phyloP scores from a whole-genome alignment of 1,284 basidiomycete species.

The Cerioporus squamosus region DNA sequence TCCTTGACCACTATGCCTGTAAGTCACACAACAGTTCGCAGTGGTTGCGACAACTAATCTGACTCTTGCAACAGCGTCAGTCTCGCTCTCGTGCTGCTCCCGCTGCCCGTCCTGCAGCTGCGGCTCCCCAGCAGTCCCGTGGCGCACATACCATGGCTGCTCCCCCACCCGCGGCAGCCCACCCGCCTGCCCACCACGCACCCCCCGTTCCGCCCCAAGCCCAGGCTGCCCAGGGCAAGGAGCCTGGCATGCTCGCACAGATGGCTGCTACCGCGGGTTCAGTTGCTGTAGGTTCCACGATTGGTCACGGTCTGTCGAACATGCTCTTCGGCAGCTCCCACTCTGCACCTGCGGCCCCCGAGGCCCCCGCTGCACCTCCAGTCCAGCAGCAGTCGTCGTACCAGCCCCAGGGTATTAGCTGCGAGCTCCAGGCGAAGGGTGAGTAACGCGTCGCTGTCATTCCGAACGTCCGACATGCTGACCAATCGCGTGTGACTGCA shows the following conservation, averaged over 20 bases:
- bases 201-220: conserved; percentile 35
- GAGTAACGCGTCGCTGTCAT: conserved; percentile 25
- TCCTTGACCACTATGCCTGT: conserved; percentile 58
- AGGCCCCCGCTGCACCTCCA: conserved; percentile 46
- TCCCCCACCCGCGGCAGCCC: conserved; percentile 47
- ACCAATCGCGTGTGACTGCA: conserved; percentile 27
- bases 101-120: conserved; percentile 48
- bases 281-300: conserved; percentile 82
- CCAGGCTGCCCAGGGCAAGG: conserved; percentile 32
- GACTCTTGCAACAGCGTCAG: conserved; percentile 47
- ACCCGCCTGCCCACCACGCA: conserved; percentile 40
- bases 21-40: conserved; percentile 34
- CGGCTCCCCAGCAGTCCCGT: conserved; percentile 48
- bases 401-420: conserved; percentile 48
- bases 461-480: background rate
- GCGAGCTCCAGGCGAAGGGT: conserved; percentile 79
- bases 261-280: conserved; percentile 92
- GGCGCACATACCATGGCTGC: conserved; percentile 44
- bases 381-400: conserved; percentile 48
- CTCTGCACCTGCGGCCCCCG: conserved; percentile 45
- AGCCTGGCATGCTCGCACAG: conserved; percentile 73
- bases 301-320: conserved; percentile 83
- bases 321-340: conserved; percentile 81
- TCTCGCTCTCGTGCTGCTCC: conserved; percentile 52
- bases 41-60: background rate